Evolutionary conservation across 768 basidiomycete genomes (phyloP).

Genomic region (Pleurotus cornucopiae): DNA sequence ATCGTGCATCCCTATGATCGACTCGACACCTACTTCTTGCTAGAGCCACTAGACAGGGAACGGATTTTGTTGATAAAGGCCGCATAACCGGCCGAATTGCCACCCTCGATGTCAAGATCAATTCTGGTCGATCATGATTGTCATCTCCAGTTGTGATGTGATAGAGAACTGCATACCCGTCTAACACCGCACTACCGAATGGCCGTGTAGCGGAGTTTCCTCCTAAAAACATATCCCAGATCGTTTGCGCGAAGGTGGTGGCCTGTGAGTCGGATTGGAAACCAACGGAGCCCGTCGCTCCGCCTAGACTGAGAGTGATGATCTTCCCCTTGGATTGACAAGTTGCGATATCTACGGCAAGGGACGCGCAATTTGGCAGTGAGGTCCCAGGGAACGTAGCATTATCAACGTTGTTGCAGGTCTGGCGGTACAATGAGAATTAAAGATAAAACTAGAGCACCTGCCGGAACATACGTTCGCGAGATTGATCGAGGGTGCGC

Average conservation of each 20-base stretch:
- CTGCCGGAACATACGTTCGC: constrained; percentile 46
- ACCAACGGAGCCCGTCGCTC: constrained; percentile 56
- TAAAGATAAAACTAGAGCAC: not conserved
- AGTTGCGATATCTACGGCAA: constrained; percentile 56
- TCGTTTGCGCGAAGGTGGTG: constrained; percentile 53
- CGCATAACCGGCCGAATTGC: constrained; percentile 42
- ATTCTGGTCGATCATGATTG: constrained; percentile 29
- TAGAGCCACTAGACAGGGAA: constrained; percentile 42
- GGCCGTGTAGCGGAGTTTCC: constrained; percentile 54
- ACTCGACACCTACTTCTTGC: constrained; percentile 41
- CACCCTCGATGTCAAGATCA: constrained; percentile 78
- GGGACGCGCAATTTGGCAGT: constrained; percentile 56
- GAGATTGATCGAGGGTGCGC: constrained; percentile 60
- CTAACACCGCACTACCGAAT: constrained; percentile 67
- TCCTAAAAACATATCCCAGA: constrained; percentile 74
- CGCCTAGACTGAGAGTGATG: constrained; percentile 56
- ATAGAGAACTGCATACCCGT: constrained; percentile 44
- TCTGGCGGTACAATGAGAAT: constrained; percentile 29
- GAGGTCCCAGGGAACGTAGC: constrained; percentile 57
- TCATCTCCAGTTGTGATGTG: not conserved
- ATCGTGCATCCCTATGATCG: not conserved
- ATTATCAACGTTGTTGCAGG: constrained; percentile 56
- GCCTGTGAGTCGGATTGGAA: constrained; percentile 60
- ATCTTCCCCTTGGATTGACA: constrained; percentile 67
- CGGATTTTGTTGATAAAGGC: constrained; percentile 56